Evolutionary conservation across 176 grass and related monocot species (phyloP).

Genomic region (Cenchrus americanus): DNA sequence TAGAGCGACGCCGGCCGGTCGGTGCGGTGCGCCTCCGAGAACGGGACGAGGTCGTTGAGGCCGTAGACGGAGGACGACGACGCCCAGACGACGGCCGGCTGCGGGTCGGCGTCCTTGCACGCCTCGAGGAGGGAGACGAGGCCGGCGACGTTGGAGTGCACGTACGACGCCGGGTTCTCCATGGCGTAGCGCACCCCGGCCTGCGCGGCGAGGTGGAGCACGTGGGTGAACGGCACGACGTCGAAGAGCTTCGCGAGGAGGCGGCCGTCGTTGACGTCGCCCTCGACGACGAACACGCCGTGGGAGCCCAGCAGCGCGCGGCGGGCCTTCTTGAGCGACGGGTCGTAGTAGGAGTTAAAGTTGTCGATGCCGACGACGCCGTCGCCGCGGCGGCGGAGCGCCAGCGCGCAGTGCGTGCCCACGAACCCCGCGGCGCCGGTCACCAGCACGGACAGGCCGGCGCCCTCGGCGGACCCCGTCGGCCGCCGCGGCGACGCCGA

Average conservation of each 20-base stretch:
- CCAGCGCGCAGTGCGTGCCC: conserved; percentile 57
- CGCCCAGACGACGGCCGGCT: conserved; percentile 76
- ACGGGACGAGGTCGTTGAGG: conserved; percentile 61
- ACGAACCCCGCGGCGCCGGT: conserved; percentile 76
- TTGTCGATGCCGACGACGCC: conserved; percentile 74
- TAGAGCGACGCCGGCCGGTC: conserved; percentile 79
- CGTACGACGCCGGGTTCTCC: conserved; percentile 73
- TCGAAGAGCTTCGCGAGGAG: conserved; percentile 70
- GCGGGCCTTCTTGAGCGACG: conserved; percentile 73
- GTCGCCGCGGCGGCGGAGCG: conserved; percentile 65
- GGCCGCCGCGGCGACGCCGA: conserved; percentile 52
- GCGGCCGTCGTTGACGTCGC: conserved; percentile 70
- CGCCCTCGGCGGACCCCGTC: conserved; percentile 45
- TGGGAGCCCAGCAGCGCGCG: conserved; percentile 50
- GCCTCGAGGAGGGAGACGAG: conserved; percentile 69
- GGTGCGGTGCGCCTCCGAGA: conserved; percentile 77
- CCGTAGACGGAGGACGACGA: conserved; percentile 82
- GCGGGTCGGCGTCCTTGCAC: conserved; percentile 72
- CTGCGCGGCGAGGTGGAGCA: conserved; percentile 85
- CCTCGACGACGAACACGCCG: conserved; percentile 66
- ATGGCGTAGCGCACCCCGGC: conserved; percentile 78
- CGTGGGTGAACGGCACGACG: conserved; percentile 69
- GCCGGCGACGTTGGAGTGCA: conserved; percentile 71
- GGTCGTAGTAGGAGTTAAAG: conserved; percentile 79
- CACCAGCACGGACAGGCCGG: conserved; percentile 64